phyloP scores from a whole-genome alignment of 2,329 filamentous ascomycete species.

The Talaromyces sp. region DNA sequence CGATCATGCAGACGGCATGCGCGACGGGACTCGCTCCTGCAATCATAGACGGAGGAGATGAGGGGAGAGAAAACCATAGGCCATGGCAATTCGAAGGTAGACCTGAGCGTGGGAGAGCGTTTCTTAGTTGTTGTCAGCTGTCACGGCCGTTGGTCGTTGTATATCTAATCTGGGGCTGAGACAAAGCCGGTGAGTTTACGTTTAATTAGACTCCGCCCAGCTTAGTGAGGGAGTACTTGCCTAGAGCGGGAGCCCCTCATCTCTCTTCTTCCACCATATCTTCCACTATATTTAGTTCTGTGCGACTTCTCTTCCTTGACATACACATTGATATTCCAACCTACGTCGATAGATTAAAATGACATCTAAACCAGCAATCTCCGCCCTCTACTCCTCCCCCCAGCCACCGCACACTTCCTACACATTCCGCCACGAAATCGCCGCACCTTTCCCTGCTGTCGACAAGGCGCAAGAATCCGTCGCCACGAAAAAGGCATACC shows the following conservation, averaged over 20 bases:
- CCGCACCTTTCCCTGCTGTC: constrained; percentile 21
- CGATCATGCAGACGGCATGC: constrained; percentile 16
- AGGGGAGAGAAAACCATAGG: background rate
- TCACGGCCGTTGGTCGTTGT: background rate
- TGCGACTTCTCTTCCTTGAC: background rate
- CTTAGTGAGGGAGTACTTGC: background rate
- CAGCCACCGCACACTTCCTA: constrained; percentile 24
- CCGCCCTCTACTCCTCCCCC: constrained; percentile 31
- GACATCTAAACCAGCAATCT: constrained; percentile 18
- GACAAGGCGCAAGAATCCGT: constrained; percentile 13
- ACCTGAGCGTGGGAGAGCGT: background rate
- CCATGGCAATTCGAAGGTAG: background rate
- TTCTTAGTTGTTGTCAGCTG: background rate
- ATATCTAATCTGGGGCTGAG: constrained; percentile 3
- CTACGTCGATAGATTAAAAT: background rate
- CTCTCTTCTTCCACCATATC: background rate
- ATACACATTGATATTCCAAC: too few relatives aligned
- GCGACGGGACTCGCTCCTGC: background rate
- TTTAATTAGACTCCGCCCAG: background rate
- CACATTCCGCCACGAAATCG: constrained; percentile 31
- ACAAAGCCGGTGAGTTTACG: background rate
- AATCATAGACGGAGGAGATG: constrained; percentile 7
- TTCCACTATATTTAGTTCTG: background rate
- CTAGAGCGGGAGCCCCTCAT: constrained; percentile 2
- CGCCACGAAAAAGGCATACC: constrained; percentile 51